These are phyloP conservation scores for Cladosporium austrohemisphaericum DNA, from an alignment of 2,329 filamentous ascomycete species.

Conservation along the genomic window DNA sequence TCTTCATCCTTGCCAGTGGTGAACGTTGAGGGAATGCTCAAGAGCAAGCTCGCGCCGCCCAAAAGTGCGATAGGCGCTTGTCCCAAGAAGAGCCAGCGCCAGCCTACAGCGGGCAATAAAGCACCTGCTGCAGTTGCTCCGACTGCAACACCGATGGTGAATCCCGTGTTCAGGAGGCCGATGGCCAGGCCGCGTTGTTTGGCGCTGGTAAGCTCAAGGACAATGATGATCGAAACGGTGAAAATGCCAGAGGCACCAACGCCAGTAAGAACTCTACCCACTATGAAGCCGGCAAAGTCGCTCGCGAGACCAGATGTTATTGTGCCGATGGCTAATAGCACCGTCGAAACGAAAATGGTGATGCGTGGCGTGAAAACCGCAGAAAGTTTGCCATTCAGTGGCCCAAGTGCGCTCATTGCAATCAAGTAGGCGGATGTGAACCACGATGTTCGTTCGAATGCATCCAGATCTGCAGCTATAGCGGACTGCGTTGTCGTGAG, in stretches of 20 bases:
- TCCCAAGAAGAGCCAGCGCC: slow-evolving; percentile 70
- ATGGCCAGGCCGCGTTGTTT: slow-evolving; percentile 68
- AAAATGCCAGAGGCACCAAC: slow-evolving; percentile 68
- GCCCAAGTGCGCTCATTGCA: slow-evolving; percentile 56
- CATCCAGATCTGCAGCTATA: slow-evolving; percentile 70
- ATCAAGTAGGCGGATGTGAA: slow-evolving; percentile 77
- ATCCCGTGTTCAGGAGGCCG: slow-evolving; percentile 68
- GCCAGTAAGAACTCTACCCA: slow-evolving; percentile 66
- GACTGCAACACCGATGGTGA: slow-evolving; percentile 67
- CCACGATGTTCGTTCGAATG: slow-evolving; percentile 72
- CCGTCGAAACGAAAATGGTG: slow-evolving; percentile 61
- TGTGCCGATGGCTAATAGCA: slow-evolving; percentile 59
- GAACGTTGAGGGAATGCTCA: slow-evolving; percentile 57
- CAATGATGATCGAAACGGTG: slow-evolving; percentile 69
- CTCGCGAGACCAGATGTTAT: slow-evolving; percentile 60
- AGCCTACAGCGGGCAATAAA: slow-evolving; percentile 61
- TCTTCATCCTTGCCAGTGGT: slow-evolving; percentile 31
- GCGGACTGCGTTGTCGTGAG: slow-evolving; percentile 76
- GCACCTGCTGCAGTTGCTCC: slow-evolving; percentile 69
- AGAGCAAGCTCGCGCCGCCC: slow-evolving; percentile 59
- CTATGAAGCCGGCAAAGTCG: slow-evolving; percentile 60
- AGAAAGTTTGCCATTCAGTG: slow-evolving; percentile 67
- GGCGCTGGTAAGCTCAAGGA: slow-evolving; percentile 67
- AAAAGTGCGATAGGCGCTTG: slow-evolving; percentile 64
- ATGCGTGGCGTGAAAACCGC: slow-evolving; percentile 68